Percentiles rank a stretch among this genome's conserved stretches.
Evolutionary conservation across 2,329 filamentous ascomycete genomes (phyloP).

Genomic region (Colletotrichum noveboracense): DNA sequence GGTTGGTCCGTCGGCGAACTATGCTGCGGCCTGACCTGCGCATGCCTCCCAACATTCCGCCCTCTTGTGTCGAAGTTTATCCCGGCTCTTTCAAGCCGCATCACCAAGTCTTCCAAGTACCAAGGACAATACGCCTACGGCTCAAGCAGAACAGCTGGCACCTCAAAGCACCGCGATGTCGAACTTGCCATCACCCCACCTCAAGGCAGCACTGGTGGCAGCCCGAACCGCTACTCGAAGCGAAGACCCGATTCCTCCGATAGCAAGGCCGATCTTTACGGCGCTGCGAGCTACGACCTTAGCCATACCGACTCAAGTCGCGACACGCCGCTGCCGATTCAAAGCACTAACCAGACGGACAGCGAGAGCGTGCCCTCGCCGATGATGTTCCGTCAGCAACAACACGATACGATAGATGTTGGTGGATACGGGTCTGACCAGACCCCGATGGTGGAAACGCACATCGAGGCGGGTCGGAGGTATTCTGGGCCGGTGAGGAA

Average conservation of each 20-base stretch:
- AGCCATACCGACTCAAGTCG: not conserved
- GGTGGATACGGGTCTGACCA: not conserved
- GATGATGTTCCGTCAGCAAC: not conserved
- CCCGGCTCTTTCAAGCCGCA: not conserved
- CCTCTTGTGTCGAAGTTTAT: conserved; percentile 22
- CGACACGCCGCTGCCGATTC: not conserved
- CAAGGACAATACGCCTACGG: not conserved
- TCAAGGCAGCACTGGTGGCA: not conserved
- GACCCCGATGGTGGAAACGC: not conserved
- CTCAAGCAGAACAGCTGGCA: not conserved
- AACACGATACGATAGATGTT: not conserved
- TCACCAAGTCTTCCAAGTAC: not conserved
- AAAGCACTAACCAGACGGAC: not conserved
- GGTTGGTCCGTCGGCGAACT: conserved; percentile 29
- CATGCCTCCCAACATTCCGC: conserved; percentile 28
- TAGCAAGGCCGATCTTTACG: conserved; percentile 8
- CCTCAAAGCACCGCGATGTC: not conserved
- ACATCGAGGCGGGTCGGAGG: not conserved
- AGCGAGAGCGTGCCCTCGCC: not conserved
- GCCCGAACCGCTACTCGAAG: not conserved
- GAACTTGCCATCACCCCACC: not conserved
- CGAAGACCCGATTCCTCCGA: not conserved
- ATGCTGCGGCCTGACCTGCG: conserved; percentile 25
- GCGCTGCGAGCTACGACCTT: not conserved
- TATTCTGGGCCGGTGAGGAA: not conserved